A percentile compares a stretch with the other conserved stretches of the same genome.
Conservation (phyloP, 2,329 filamentous ascomycete genomes). For the Ceratocystis colombiana region DNA sequence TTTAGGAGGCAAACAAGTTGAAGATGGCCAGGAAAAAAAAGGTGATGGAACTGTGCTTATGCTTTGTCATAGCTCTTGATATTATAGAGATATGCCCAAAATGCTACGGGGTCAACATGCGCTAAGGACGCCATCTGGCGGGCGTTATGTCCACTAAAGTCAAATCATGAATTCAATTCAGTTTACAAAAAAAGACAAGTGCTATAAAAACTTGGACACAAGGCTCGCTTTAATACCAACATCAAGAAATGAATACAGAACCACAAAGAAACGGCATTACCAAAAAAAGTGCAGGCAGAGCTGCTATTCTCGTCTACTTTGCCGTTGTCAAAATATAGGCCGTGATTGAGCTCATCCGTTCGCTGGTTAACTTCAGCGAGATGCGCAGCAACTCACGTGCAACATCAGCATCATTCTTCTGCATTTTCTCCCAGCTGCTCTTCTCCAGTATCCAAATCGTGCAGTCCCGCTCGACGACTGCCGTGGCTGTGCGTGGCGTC, state of each 20-base stretch:
- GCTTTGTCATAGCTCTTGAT: too few species aligned
- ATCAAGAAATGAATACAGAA: slow-evolving; percentile 3
- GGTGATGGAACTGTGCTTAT: too few species aligned
- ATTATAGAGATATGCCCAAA: too few species aligned
- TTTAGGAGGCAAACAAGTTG: not conserved
- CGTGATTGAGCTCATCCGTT: slow-evolving; percentile 70
- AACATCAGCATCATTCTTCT: slow-evolving; percentile 62
- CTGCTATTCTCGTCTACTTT: slow-evolving; percentile 30
- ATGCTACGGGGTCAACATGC: too few species aligned
- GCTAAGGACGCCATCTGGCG: too few species aligned
- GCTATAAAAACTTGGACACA: too few species aligned
- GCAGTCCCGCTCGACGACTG: slow-evolving; percentile 69
- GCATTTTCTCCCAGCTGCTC: slow-evolving; percentile 61
- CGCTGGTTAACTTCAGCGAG: slow-evolving; percentile 85
- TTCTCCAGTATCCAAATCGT: slow-evolving; percentile 72
- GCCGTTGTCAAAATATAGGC: slow-evolving; percentile 44
- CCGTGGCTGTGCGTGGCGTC: slow-evolving; percentile 76
- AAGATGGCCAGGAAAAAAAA: not conserved
- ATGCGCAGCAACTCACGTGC: slow-evolving; percentile 76
- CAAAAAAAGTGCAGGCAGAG: not conserved
- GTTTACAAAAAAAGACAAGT: too few species aligned
- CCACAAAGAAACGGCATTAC: not conserved
- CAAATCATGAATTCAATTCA: too few species aligned
- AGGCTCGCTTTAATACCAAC: too few species aligned
- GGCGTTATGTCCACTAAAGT: too few species aligned